phyloP scores from a whole-genome alignment of 176 grass and related monocot genomes.

The Oryza nivara region DNA sequence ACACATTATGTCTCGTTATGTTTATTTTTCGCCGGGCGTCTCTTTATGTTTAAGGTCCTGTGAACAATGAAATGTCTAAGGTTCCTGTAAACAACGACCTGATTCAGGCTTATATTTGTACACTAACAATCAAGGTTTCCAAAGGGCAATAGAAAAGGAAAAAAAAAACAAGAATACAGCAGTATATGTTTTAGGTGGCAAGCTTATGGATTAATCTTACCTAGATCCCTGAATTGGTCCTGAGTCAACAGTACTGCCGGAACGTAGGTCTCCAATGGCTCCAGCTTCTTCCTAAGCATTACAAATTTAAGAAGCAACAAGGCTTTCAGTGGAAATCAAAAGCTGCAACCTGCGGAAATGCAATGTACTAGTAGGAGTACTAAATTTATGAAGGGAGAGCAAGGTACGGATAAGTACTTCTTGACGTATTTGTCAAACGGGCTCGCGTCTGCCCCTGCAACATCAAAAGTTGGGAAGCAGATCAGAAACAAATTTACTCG shows the following conservation, averaged over 20 bases:
- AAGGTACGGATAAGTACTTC: conserved; percentile 35
- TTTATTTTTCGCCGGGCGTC: no score
- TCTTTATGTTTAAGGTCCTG: no score
- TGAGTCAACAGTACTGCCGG: conserved; percentile 82
- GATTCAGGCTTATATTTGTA: background rate
- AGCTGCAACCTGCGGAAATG: background rate
- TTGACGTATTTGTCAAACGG: conserved; percentile 92
- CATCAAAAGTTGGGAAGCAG: conserved; percentile 8
- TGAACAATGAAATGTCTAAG: background rate
- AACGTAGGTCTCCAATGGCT: conserved; percentile 82
- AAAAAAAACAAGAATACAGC: no score
- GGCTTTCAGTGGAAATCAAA: background rate
- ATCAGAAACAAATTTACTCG: conserved; percentile 12
- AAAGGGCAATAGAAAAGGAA: background rate
- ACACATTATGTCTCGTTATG: background rate
- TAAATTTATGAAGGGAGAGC: background rate
- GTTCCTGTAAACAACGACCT: background rate
- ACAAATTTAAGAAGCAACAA: conserved; percentile 6
- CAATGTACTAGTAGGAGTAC: background rate
- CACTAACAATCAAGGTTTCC: background rate
- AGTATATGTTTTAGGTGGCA: background rate
- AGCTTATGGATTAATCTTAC: conserved; percentile 30
- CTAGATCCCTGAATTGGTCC: conserved; percentile 82
- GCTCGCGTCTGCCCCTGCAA: conserved; percentile 57
- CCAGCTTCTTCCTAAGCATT: conserved; percentile 81